Evolutionary conservation across 768 basidiomycete species (phyloP), one percentile per base, ranked within the genome.

Genomic region (Suillus subluteus): DNA sequence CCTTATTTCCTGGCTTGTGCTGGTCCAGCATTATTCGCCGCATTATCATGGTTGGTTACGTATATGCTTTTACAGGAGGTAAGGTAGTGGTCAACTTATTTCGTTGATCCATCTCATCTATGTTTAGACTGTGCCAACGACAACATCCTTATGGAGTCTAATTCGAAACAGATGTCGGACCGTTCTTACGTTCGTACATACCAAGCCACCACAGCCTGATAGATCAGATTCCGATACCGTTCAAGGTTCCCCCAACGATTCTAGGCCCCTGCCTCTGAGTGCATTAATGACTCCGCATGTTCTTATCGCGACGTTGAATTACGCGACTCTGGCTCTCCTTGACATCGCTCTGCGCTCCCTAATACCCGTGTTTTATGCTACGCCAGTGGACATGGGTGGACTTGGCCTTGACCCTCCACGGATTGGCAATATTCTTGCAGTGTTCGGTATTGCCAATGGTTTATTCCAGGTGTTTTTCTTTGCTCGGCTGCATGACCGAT

Each of bases 1-100:
- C 89, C 90, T 1, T 91, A 92, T 75, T 89, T 90, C 74, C 80
- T 90, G 43, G 85, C 89, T 6, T 89, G 88, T 68, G 82, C 87
- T 21, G 83, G 88, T 16, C 81, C 87, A 4, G 88, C 86, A 2
- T 83, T 85, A 0, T 86, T 86, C 69, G 78, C 86, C 1, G 72
- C 76, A 12, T 12, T 86, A 16, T 82, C 82, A 6, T 86, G 82
- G 81, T 52, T 84, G 13, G 73, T 86, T 15, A 81, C 83, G 0
- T 75, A 79, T 46, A 58, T 84, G 15, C 85, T 81, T 71, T 78
- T 90, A 11, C 82, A 85, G 67, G 89, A 90, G 78, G 82, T 82
- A 44, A 15, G 18, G 41, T 48, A 12, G 32, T 32, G 7, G 2
- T 37, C 13, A 3, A 6, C 4, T 32, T 18, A n/a, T 65, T 35